Base-by-base conservation (phyloP, 805 yeast species). In the Isabelozyma gotoi region DNA sequence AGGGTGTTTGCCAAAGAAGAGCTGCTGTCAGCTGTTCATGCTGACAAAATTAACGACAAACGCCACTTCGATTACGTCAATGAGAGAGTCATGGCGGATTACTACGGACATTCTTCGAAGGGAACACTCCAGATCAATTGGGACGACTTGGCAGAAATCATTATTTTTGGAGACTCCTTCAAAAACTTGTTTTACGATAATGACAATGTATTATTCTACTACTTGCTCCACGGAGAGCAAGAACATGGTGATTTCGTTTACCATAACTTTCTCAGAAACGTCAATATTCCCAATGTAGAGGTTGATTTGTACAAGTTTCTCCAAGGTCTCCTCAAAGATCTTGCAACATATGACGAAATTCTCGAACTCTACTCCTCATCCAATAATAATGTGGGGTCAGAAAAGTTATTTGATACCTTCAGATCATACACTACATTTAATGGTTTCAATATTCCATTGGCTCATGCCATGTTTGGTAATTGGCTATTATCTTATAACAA, bases 401-500 rank as follows among this genome's bases (percentile, higher is more conserved):
- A 48, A 10, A 51, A 56, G 32, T 46, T 57, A 4, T 57, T 51
- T 27, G 54, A 56, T 24, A 35, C 41, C 3, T 55, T 57, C 24
- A 51, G 53, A 20, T 18, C 20, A 6, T 52, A 43, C 33, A 55
- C 58, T 14, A 42, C 47, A 32, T 42, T 39, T 19, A n/a, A 40
- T 7, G 49, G 57, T 1, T 41, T 55, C 15, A 49, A 51, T 27
- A 42, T 57, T 14, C 60, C 62, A 14, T 42, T 57, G 15, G 60
- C 62, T 11, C 49, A 53, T n/a, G 45, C 60, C 14, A 56, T 57
- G 60, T 57, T 57, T 38, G 62, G 60, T 15, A 54, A 50, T 24
- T 57, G 58, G 59, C 51, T 57, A 10, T 46, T 57, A 19, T 41
- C 58, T 11, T 57, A 39, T 46, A 52, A 52, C 42, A 41, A 48